Conservation (phyloP, 805 yeast species). For the Kuraishia cidri region DNA sequence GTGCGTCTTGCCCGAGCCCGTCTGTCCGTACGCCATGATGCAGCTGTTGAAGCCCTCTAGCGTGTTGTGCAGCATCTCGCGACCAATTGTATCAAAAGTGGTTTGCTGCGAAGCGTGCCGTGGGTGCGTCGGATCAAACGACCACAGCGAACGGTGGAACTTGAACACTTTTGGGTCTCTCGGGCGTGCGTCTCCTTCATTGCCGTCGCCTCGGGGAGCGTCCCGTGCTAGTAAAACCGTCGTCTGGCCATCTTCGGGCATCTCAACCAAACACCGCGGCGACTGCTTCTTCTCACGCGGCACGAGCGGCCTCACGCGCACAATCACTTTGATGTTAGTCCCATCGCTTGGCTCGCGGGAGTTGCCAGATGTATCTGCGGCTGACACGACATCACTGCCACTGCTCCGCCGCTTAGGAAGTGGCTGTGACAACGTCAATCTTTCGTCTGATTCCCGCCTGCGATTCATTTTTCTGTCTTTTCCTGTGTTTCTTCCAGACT, state of each 20-base stretch:
- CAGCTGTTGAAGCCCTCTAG: constrained; percentile 44
- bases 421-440: too few species aligned
- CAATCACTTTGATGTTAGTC: constrained; percentile 41
- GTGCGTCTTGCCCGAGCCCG: constrained; percentile 74
- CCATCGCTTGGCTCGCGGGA: too few species aligned
- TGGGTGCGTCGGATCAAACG: constrained; percentile 23
- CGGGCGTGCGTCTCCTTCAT: constrained; percentile 10
- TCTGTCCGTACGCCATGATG: constrained; percentile 60
- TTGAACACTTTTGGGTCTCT: constrained; percentile 23
- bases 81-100: constrained; percentile 48
- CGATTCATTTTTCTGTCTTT: too few species aligned
- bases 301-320: constrained; percentile 40
- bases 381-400: too few species aligned
- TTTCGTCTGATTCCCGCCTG: too few species aligned
- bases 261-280: constrained; percentile 15
- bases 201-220: constrained; percentile 7
- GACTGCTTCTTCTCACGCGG: constrained; percentile 13
- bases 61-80: constrained; percentile 51
- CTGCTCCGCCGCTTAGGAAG: too few species aligned
- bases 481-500: too few species aligned
- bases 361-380: too few species aligned
- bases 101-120: constrained; percentile 35
- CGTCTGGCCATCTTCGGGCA: constrained; percentile 17
- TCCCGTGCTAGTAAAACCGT: constrained; percentile 7
- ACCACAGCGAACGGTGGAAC: constrained; percentile 47